Evolutionary conservation across 176 grass and related monocot genomes (phyloP).

Genomic region (Musa beccarii): DNA sequence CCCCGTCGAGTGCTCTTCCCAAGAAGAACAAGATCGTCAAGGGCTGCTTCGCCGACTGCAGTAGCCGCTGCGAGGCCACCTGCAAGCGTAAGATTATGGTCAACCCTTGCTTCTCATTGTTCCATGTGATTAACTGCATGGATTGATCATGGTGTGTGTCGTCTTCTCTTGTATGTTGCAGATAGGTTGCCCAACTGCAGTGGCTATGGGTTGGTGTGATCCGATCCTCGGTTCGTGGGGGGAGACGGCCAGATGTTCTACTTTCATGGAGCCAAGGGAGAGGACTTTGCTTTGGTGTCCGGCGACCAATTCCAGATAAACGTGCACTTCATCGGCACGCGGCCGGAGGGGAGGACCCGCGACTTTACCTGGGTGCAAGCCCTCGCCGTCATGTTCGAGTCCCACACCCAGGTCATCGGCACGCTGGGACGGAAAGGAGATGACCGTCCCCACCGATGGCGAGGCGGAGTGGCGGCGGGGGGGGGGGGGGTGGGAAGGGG

Average conservation of each 20-base stretch:
- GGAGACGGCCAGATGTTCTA: constrained; percentile 44
- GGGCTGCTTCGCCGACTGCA: too few relatives aligned
- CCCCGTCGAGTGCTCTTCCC: too few relatives aligned
- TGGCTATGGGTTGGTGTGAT: constrained; percentile 34
- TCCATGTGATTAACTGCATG: too few relatives aligned
- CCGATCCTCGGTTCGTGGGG: constrained; percentile 34
- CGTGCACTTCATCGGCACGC: constrained; percentile 35
- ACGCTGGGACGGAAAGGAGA: constrained; percentile 25
- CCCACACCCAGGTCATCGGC: constrained; percentile 25
- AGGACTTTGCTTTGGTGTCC: constrained; percentile 36
- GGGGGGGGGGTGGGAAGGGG: too few relatives aligned
- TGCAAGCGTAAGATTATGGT: too few relatives aligned
- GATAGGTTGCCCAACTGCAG: constrained; percentile 29
- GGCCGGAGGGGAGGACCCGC: constrained; percentile 15
- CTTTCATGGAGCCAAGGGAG: constrained; percentile 29
- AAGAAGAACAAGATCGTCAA: too few relatives aligned
- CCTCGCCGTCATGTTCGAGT: constrained; percentile 34
- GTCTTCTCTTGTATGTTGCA: neutral
- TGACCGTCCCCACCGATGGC: constrained; percentile 21
- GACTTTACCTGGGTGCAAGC: constrained; percentile 49
- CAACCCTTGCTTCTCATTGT: too few relatives aligned
- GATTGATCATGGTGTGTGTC: too few relatives aligned
- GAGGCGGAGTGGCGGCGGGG: constrained; percentile 21
- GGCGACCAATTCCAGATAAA: constrained; percentile 40
- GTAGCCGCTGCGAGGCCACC: too few relatives aligned